Evolutionary conservation across 2,329 filamentous ascomycete genomes (phyloP), one percentile per base, ranked within the genome.

Genomic region (Sarocladium strictum): DNA sequence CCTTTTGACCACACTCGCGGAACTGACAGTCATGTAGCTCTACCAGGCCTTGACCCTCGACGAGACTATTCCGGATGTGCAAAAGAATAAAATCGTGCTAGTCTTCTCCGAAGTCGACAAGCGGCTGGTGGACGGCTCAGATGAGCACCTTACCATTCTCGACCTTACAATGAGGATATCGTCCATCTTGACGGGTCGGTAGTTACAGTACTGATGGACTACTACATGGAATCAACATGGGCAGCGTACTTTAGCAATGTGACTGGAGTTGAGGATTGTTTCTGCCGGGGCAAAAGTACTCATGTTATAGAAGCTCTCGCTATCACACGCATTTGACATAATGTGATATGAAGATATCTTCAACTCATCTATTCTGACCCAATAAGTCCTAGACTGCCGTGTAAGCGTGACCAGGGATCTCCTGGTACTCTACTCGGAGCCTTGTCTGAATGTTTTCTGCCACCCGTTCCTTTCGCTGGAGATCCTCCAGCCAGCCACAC

Each of bases 51-150:
- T 97, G 35, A 81, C 96, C 26, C 89, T 83, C 65, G 90, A 96
- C 64, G 94, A 97, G 68, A 79, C 85, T 7, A 86, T 97, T 23
- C 83, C 84, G 0, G 90, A 97, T 64, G 72, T 83, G 12, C 89
- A 96, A 65, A 99, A 99, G 74, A 95, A 93, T 66, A 86, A 86
- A 68, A 93, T 99, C 56, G 86, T 93, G 49, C 78, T 89, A 58
- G 78, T 93, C 3, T 99, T 99, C 66, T 97, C 92, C 1, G 92
- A 97, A 69, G 80, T 93, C 26, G 94, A 99, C 67, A 97, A 97
- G 77, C 81, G 94, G 60, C 72, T 99, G 47, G 87, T 96, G 5
- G 95, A 99, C 69, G 94, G 94, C 9, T 88, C 92, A 2, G 94
- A 99, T 66, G 94, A 99, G 72, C 93, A 99, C 67, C 75, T 99